Evolutionary conservation across 768 basidiomycete species (phyloP).

Genomic region (Dentipellis sp.): DNA sequence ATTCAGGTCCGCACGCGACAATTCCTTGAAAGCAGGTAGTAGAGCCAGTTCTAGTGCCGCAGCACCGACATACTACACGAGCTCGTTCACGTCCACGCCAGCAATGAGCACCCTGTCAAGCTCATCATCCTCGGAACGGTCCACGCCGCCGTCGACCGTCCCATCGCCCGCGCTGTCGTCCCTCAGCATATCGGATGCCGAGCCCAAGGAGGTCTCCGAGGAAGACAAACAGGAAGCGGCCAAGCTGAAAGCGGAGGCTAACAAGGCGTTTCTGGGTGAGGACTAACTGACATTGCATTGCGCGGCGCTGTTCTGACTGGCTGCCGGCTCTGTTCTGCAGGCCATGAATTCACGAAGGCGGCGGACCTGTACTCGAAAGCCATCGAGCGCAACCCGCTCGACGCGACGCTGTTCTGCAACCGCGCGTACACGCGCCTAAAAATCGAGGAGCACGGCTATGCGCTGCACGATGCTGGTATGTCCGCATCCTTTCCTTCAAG

Average conservation of each 20-base stretch:
- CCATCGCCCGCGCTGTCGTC: slow-evolving; percentile 51
- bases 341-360: slow-evolving; percentile 69
- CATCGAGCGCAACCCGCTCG: slow-evolving; percentile 79
- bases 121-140: slow-evolving; percentile 34
- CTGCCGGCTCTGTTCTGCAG: slow-evolving; percentile 24
- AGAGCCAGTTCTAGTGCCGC: background rate
- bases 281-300: background rate
- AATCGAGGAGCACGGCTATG: slow-evolving; percentile 91
- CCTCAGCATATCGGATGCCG: slow-evolving; percentile 29
- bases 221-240: slow-evolving; percentile 61
- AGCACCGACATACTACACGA: too few relatives aligned
- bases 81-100: background rate
- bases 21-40: too few relatives aligned
- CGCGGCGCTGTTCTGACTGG: background rate
- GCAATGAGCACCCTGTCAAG: slow-evolving; percentile 21
- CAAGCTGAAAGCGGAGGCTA: slow-evolving; percentile 75
- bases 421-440: slow-evolving; percentile 89
- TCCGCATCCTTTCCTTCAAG: slow-evolving; percentile 8
- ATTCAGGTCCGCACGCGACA: too few relatives aligned
- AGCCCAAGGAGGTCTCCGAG: slow-evolving; percentile 46
- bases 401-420: slow-evolving; percentile 91
- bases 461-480: slow-evolving; percentile 79
- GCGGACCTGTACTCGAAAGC: slow-evolving; percentile 76
- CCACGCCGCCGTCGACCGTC: slow-evolving; percentile 45
- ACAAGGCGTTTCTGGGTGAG: slow-evolving; percentile 76